phyloP scores from a whole-genome alignment of 352 stramenopile genomes.

The Globisporangium radiosum region DNA sequence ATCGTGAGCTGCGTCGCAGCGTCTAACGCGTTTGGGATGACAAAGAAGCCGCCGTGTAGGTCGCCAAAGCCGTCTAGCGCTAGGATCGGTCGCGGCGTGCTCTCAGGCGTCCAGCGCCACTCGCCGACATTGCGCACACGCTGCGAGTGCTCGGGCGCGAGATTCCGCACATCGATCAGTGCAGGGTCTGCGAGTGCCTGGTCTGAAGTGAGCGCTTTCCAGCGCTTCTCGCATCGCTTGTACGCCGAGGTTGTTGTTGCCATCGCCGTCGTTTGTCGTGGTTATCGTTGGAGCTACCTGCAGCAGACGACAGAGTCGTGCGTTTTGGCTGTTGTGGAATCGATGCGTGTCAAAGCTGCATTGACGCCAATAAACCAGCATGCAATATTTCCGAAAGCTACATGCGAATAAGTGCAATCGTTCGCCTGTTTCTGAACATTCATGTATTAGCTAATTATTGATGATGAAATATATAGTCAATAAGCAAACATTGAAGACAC shows the following conservation, averaged over 20 bases:
- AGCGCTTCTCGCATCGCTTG: constrained; percentile 75
- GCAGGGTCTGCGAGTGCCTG: constrained; percentile 22
- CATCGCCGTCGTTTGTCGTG: background rate
- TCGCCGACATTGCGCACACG: constrained; percentile 28
- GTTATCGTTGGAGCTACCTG: no score
- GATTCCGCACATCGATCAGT: constrained; percentile 34
- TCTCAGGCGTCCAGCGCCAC: constrained; percentile 24
- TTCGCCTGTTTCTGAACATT: no score
- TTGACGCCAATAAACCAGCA: no score
- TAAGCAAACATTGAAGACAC: no score
- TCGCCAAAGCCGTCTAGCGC: constrained; percentile 37
- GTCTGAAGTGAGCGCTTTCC: constrained; percentile 31
- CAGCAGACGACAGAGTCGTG: no score
- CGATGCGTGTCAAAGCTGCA: no score
- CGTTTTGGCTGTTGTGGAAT: no score
- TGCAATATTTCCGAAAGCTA: no score
- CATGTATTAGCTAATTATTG: no score
- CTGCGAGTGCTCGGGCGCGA: constrained; percentile 22
- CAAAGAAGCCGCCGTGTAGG: constrained; percentile 51
- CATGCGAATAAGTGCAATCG: no score
- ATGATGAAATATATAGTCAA: no score
- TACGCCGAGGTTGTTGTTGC: constrained; percentile 22
- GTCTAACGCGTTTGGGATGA: constrained; percentile 58
- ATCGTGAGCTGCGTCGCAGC: constrained; percentile 41
- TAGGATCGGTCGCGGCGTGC: constrained; percentile 31